Evolutionary conservation across 2,329 filamentous ascomycete genomes (phyloP).

Genomic region (Hymenoscyphus fructigenus): DNA sequence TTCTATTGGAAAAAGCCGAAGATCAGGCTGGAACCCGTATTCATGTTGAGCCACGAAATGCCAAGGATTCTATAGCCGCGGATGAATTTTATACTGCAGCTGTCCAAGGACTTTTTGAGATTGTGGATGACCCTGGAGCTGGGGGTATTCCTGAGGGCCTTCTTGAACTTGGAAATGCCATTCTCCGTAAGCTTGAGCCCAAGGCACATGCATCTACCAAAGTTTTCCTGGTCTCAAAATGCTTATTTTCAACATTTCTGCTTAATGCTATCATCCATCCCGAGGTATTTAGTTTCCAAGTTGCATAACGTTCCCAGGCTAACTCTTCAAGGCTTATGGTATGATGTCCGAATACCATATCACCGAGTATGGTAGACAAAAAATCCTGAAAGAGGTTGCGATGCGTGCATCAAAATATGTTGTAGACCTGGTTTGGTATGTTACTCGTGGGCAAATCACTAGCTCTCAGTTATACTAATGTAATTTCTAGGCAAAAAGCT

Average conservation of each 20-base stretch:
- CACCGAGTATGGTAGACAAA: slow-evolving; percentile 84
- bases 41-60: slow-evolving; percentile 70
- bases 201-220: slow-evolving; percentile 73
- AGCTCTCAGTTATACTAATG: neutral
- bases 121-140: slow-evolving; percentile 80
- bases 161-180: slow-evolving; percentile 79
- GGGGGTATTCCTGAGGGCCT: slow-evolving; percentile 86
- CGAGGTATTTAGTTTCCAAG: slow-evolving; percentile 57
- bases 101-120: slow-evolving; percentile 76
- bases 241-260: slow-evolving; percentile 88
- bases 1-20: slow-evolving; percentile 82
- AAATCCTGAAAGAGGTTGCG: slow-evolving; percentile 75
- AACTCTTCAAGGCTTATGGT: slow-evolving; percentile 47
- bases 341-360: slow-evolving; percentile 90
- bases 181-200: slow-evolving; percentile 72
- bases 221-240: slow-evolving; percentile 83
- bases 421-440: slow-evolving; percentile 66
- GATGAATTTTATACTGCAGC: slow-evolving; percentile 88
- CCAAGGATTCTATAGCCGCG: slow-evolving; percentile 76
- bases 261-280: slow-evolving; percentile 83
- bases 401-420: slow-evolving; percentile 77
- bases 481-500: slow-evolving; percentile 34
- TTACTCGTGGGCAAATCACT: neutral
- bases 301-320: slow-evolving; percentile 16
- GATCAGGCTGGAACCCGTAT: slow-evolving; percentile 71